phyloP scores from a whole-genome alignment of 768 basidiomycete species.

The Mrakia gelida region DNA sequence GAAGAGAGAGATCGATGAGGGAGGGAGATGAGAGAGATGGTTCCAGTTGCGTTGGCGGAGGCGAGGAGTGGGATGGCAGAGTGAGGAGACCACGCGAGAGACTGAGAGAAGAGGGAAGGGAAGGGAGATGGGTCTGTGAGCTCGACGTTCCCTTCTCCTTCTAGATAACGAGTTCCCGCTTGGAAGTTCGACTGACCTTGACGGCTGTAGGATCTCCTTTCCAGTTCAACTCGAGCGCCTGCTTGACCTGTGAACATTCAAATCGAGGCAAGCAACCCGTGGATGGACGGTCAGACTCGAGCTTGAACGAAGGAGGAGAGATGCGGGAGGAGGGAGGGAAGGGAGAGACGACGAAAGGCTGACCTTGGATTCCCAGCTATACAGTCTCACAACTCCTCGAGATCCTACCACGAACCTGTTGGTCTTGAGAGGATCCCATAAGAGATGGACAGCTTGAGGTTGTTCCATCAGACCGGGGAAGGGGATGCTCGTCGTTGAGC shows the following conservation, averaged over 20 bases:
- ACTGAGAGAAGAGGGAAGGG: not conserved
- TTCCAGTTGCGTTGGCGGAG: not conserved
- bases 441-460: not conserved
- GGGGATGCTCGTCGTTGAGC: too few species aligned
- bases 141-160: not conserved
- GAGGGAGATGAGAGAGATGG: slow-evolving; percentile 20
- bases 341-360: too few species aligned
- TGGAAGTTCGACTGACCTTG: not conserved
- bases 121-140: not conserved
- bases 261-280: not conserved
- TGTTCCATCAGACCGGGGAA: too few species aligned
- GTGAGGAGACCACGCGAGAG: slow-evolving; percentile 30
- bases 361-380: slow-evolving; percentile 24
- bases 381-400: slow-evolving; percentile 19
- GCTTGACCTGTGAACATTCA: not conserved
- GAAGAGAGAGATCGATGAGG: slow-evolving; percentile 1
- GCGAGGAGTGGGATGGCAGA: slow-evolving; percentile 9
- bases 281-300: too few species aligned
- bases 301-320: too few species aligned
- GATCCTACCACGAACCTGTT: slow-evolving; percentile 14
- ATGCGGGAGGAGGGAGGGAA: too few species aligned
- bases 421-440: slow-evolving; percentile 28
- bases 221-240: slow-evolving; percentile 12
- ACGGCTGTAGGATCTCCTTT: slow-evolving; percentile 14
- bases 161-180: not conserved